Conservation (phyloP, 352 stramenopile genomes). For the Phytopythium aichiense region DNA sequence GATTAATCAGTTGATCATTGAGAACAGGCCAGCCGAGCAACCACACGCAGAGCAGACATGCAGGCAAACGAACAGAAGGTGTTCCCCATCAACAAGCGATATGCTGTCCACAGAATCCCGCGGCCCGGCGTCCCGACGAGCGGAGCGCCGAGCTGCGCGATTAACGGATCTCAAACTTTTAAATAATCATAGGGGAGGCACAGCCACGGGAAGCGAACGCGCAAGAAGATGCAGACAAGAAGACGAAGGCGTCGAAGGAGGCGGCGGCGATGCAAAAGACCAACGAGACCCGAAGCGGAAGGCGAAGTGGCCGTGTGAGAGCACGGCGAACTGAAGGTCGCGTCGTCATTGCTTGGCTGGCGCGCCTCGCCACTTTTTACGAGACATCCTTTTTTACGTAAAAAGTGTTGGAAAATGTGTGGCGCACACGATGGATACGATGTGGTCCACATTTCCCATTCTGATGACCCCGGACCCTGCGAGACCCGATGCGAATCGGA, state of each 20-base stretch:
- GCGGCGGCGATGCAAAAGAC: background rate
- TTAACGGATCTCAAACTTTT: constrained; percentile 88
- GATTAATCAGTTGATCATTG: constrained; percentile 87
- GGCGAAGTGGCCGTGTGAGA: background rate
- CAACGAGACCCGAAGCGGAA: background rate
- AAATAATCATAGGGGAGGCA: constrained; percentile 63
- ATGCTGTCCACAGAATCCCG: constrained; percentile 65
- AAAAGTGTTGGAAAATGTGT: background rate
- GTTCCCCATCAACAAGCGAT: constrained; percentile 62
- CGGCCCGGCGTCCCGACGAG: constrained; percentile 1
- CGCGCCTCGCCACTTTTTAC: background rate
- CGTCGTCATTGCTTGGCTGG: background rate
- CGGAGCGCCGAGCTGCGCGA: constrained; percentile 23
- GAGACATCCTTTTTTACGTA: constrained; percentile 2
- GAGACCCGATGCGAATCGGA: constrained; percentile 5
- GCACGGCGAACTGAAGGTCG: background rate
- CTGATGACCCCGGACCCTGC: too few species aligned
- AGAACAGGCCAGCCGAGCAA: constrained; percentile 17
- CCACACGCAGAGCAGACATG: background rate
- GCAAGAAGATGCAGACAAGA: background rate
- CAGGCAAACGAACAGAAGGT: background rate
- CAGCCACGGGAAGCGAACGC: constrained; percentile 9
- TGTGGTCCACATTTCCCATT: background rate
- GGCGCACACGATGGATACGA: background rate
- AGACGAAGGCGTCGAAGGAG: background rate